Conservation (phyloP, 257 asterid species). For the Nicotiana paniculata region DNA sequence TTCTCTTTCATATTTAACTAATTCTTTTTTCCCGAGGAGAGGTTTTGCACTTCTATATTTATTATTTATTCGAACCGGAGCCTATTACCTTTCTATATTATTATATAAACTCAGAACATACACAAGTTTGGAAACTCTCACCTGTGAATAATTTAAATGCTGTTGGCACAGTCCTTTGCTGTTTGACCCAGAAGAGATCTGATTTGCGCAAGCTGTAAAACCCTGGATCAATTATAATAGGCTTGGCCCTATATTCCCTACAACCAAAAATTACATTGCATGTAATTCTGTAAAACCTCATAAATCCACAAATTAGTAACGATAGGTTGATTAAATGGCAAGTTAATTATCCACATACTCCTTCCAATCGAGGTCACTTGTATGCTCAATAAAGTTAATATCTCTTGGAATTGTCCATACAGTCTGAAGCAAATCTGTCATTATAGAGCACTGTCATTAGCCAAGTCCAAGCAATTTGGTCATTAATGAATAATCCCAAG, state of each 20-base stretch:
- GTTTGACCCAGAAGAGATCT: constrained; percentile 41
- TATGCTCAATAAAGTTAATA: constrained; percentile 62
- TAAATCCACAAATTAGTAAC: neutral
- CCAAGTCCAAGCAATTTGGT: neutral
- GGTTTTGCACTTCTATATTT: too few species aligned
- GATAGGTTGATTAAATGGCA: neutral
- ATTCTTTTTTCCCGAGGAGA: too few species aligned
- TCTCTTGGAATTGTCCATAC: constrained; percentile 52
- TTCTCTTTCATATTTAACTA: too few species aligned
- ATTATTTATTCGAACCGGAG: neutral
- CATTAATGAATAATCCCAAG: neutral
- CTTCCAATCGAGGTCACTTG: constrained; percentile 65
- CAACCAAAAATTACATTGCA: neutral
- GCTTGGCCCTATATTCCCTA: constrained; percentile 63
- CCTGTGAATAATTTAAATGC: constrained; percentile 43
- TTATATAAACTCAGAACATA: neutral
- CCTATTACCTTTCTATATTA: neutral
- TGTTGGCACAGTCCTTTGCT: constrained; percentile 31
- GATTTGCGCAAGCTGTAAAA: constrained; percentile 25
- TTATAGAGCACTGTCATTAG: neutral
- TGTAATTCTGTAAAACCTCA: too few species aligned
- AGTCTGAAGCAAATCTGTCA: constrained; percentile 55
- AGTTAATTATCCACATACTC: constrained; percentile 37
- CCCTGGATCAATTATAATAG: constrained; percentile 70
- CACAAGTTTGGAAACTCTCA: constrained; percentile 8